A percentile compares a stretch with the other conserved stretches of the same genome.
phyloP scores from a whole-genome alignment of 2,329 filamentous ascomycete species.

The Basipetospora chlamydospora region DNA sequence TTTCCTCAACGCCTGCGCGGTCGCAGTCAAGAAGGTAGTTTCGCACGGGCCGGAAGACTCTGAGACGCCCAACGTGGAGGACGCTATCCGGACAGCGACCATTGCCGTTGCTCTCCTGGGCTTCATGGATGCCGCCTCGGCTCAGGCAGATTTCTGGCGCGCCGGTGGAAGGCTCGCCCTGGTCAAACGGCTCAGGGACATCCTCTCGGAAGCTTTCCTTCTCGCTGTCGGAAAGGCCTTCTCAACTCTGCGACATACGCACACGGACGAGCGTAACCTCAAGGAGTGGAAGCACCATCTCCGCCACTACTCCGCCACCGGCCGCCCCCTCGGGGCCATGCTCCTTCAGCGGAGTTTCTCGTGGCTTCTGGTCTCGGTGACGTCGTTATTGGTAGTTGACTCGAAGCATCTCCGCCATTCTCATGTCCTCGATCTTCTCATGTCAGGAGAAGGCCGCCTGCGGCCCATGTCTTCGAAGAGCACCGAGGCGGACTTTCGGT shows the following conservation, averaged over 20 bases:
- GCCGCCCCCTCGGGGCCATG: slow-evolving; percentile 79
- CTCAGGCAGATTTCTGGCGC: slow-evolving; percentile 69
- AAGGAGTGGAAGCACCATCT: slow-evolving; percentile 82
- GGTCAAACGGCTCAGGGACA: slow-evolving; percentile 53
- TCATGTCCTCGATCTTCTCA: slow-evolving; percentile 61
- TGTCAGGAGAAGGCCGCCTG: slow-evolving; percentile 38
- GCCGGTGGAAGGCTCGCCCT: slow-evolving; percentile 58
- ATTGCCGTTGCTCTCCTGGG: slow-evolving; percentile 78
- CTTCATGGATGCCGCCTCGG: slow-evolving; percentile 71
- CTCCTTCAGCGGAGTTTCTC: slow-evolving; percentile 81
- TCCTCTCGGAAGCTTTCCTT: slow-evolving; percentile 75
- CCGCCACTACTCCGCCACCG: slow-evolving; percentile 65
- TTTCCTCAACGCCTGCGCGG: slow-evolving; percentile 59
- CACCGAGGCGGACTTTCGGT: slow-evolving; percentile 37
- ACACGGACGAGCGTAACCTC: slow-evolving; percentile 46
- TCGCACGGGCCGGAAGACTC: slow-evolving; percentile 39
- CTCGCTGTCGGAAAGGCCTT: slow-evolving; percentile 79
- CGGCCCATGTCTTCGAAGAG: slow-evolving; percentile 17
- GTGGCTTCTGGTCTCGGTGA: slow-evolving; percentile 65
- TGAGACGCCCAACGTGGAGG: slow-evolving; percentile 45
- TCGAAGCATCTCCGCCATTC: slow-evolving; percentile 41
- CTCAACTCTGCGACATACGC: slow-evolving; percentile 75
- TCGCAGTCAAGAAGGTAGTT: slow-evolving; percentile 41
- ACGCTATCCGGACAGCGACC: slow-evolving; percentile 55
- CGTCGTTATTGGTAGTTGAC: slow-evolving; percentile 56